Evolutionary conservation across 768 basidiomycete genomes (phyloP).

Genomic region (Mycena rosella): DNA sequence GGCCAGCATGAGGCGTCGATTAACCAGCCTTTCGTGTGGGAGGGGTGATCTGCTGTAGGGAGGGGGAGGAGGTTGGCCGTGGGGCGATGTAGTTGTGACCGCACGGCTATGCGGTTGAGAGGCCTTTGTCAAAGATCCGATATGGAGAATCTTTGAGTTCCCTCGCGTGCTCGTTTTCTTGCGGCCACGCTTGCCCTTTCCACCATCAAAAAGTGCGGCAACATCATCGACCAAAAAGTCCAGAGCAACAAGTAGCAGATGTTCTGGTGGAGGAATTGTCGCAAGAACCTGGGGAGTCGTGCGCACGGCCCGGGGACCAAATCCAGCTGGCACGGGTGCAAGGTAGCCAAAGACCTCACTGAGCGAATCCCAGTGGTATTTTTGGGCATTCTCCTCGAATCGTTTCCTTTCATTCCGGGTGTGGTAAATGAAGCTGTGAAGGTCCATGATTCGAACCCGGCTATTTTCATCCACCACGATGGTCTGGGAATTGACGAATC

Average conservation of each 20-base stretch:
- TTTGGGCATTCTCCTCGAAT: conserved; percentile 16
- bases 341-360: background rate
- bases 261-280: conserved; percentile 7
- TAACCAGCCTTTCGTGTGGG: background rate
- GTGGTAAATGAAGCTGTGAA: background rate
- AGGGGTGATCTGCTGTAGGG: conserved; percentile 7
- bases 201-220: background rate
- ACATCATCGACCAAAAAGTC: background rate
- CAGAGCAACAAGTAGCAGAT: background rate
- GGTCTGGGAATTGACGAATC: background rate
- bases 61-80: conserved; percentile 2
- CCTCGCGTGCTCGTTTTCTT: conserved; percentile 7
- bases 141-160: conserved; percentile 2
- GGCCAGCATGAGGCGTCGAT: conserved; percentile 2
- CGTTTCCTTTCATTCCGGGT: conserved; percentile 3
- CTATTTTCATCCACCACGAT: conserved; percentile 19
- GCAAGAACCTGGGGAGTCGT: background rate
- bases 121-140: background rate
- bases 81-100: background rate
- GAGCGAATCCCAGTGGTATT: conserved; percentile 2
- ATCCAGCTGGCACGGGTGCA: background rate
- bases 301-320: background rate
- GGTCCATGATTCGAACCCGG: conserved; percentile 3
- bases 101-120: background rate
- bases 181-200: background rate